Base-by-base conservation (phyloP, 768 basidiomycete genomes). In the Lactarius psammicola region DNA sequence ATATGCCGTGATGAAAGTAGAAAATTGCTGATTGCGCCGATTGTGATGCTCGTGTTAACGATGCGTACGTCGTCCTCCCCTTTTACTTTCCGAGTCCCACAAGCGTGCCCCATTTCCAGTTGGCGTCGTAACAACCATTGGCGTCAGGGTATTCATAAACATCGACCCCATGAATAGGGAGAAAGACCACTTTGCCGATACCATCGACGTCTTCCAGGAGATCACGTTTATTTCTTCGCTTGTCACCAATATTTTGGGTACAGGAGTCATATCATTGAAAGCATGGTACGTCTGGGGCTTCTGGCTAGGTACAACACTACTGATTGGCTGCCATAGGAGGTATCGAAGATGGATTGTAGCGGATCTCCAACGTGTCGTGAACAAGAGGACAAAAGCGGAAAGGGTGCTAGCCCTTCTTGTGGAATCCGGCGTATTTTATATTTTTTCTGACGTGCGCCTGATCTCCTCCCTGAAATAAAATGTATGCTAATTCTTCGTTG, bases 1-100 rank as follows among this genome's bases (percentile, higher is more conserved):
- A n/a, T 57, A 34, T 57, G 36, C 33, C 56, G 56, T 8, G 56
- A 57, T 23, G 56, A 57, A 57, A 1, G n/a, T 11, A 57, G 31
- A 57, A 36, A 36, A n/a, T 2, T 57, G 4, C 23, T 57, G 36
- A 36, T 1, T 7, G 36, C 15, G 56, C 7, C 56, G 31, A 55
- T 55, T 6, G 54, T 33, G 23, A 57, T 57, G 56, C n/a, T 57
- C 2, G 33, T 57, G 13, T 38, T 57, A 2, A 38, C 56, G 13
- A n/a, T 57, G 34, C 18, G 56, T 38, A 57, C 20, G 56, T 57
- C 33, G 18, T 15, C 56, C 36, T 15, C n/a, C 33, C n/a, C 36
- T 36, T n/a, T 8, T 26, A 20, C 23, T 3, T 0, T 38, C 10
- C 4, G 1, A 3, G 13, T 13, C 28, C 23, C 15, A 57, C 13